Base-by-base conservation (phyloP, 2,329 filamentous ascomycete genomes). In the Colletotrichum sp. region DNA sequence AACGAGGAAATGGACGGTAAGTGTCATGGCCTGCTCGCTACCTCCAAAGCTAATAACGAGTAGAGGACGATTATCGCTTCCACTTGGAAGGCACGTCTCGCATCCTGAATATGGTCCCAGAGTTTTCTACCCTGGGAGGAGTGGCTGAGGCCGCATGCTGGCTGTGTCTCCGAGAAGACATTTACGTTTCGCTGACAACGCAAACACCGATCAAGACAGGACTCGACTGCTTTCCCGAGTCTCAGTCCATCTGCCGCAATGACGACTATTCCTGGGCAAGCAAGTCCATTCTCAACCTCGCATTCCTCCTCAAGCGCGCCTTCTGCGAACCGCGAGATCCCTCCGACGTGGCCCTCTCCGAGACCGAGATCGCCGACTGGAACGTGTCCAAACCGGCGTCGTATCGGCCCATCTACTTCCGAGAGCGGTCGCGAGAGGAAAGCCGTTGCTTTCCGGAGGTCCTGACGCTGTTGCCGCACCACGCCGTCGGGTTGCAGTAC, bases 41-140 rank as follows among this genome's bases (percentile, higher is more conserved):
- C 3, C 3, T 2, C 16, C 13, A 2, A 58, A 2, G 55, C 25
- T 58, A 10, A 58, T 5, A 0, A 18, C 25, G 13, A 27, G 0
- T 0, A 58, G 55, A 58, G 25, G 27, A 58, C 9, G 55, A 58
- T 3, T 58, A 58, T 28, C 27, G 55, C 22, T 58, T 58, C 55
- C 27, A 58, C 27, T 9, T 58, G 8, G 55, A 58, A 58, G 55
- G 55, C 55, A 58, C 55, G 5, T 58, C 55, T 58, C 27, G 27
- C 27, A 58, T 58, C 1, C 8, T 58, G 55, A 58, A 58, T 1
- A 58, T 58, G 27, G 55, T 58, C 15, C 55, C 27, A 0, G 55
- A 58, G 25, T 58, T 58, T 28, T 58, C 25, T 16, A 58, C 27
- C 0, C 1, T 58, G 0, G 55, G 55, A 27, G 27, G 27, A 4